These are phyloP conservation scores for Salix koriyanagi DNA, from an alignment of 345 rosid genomes.

Conservation along the genomic window DNA sequence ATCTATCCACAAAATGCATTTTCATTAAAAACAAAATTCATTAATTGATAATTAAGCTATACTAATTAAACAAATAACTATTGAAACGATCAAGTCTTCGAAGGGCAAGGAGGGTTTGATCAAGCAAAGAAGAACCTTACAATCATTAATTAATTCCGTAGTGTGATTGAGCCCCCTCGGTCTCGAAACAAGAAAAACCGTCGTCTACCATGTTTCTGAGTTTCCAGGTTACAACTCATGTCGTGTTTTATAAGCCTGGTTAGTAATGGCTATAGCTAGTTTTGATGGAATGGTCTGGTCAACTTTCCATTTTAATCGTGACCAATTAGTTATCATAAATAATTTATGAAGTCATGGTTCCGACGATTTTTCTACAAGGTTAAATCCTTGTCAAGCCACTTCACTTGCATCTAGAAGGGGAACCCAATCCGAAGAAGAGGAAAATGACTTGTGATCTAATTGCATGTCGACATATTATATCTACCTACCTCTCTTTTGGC, in stretches of 20 bases:
- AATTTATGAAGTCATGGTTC: not conserved
- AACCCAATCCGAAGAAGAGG: not conserved
- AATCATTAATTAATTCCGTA: too few relatives aligned
- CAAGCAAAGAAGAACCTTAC: not conserved
- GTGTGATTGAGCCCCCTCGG: too few relatives aligned
- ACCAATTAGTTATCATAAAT: not conserved
- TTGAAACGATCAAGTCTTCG: not conserved
- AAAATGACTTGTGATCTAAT: not conserved
- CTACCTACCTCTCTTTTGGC: too few relatives aligned
- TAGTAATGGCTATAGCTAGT: not conserved
- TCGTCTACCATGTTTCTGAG: too few relatives aligned
- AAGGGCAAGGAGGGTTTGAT: not conserved
- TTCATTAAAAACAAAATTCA: too few relatives aligned
- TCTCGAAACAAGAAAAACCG: too few relatives aligned
- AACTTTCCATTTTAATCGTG: not conserved
- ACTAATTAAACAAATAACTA: not conserved
- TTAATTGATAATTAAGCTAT: not conserved
- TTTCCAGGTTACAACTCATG: too few relatives aligned
- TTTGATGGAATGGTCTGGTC: not conserved
- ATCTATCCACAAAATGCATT: too few relatives aligned
- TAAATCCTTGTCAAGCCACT: not conserved
- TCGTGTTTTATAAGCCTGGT: not conserved
- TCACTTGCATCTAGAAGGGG: not conserved
- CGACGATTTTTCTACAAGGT: not conserved
- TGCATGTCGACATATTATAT: not conserved